Base-by-base conservation (phyloP, 2,329 filamentous ascomycete genomes). In the Cordyceps militaris region DNA sequence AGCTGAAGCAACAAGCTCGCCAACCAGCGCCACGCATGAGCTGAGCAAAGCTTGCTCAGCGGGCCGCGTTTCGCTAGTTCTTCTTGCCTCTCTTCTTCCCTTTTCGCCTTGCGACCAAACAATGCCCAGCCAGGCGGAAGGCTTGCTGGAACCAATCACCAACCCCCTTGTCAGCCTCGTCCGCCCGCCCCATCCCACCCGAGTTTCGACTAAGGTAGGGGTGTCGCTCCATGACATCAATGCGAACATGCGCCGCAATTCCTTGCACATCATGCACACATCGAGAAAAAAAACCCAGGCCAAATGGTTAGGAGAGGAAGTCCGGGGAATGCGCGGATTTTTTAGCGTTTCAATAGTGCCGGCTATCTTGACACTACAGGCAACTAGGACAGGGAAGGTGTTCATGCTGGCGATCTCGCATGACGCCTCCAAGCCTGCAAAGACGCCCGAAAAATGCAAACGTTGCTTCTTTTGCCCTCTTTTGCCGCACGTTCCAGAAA, bases 261-360 rank as follows among this genome's bases (percentile, higher is more conserved):
- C 53, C 53, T 56, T 48, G 53, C 44, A 56, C 14, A 21, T 55
- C 8, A 55, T 43, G 52, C 52, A 24, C 51, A 54, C 21, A 42
- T 8, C n/a, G 2, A n/a, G 16, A 3, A 19, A 30, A 19, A 21
- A 19, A 26, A 10, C 38, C 30, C 6, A 32, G 30, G 38, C 16
- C 14, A 28, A 36, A 28, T 14, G 26, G 52, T 6, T 24, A 8
- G n/a, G 11, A 30, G 26, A 13, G 32, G 16, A 38, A 38, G 42
- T 23, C 23, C 47, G 52, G 42, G 43, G 21, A 38, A 36, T n/a
- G 14, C 14, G 34, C 14, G 34, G 34, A n/a, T n/a, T n/a, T n/a
- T 55, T 55, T 55, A 43, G 52, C 42, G 52, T 55, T 55, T 47
- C 52, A 47, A 55, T 55, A 47, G 52, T 47, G 40, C 21, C 23